Percentiles rank a stretch among this genome's conserved stretches.
Conservation (phyloP, 176 grass and related monocot genomes). For the Elymus sibiricus region DNA sequence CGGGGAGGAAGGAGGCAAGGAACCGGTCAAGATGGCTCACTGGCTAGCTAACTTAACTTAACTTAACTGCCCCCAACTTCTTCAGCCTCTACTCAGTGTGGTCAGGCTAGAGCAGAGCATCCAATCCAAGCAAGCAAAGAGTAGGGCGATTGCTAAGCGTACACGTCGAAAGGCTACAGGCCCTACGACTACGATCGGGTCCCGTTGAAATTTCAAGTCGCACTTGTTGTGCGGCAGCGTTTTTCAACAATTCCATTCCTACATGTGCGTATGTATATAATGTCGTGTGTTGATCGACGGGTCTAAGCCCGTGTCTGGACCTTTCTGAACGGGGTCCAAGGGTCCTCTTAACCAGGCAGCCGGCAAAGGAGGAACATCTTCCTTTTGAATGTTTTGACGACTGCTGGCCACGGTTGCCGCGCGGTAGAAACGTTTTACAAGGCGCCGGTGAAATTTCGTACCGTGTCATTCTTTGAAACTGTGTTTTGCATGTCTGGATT, state of each 20-base stretch:
- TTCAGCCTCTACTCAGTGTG: background rate
- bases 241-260: constrained; percentile 11
- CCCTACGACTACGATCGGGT: background rate
- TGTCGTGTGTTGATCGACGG: background rate
- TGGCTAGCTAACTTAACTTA: background rate
- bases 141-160: background rate
- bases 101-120: background rate
- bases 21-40: constrained; percentile 18
- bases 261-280: background rate
- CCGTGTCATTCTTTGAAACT: background rate
- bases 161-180: background rate
- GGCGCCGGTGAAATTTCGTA: no score
- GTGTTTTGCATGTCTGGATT: background rate
- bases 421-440: no score
- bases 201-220: constrained; percentile 35
- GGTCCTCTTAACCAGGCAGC: background rate
- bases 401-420: no score
- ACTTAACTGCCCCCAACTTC: background rate
- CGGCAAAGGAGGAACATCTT: background rate
- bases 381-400: no score
- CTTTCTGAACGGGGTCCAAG: background rate
- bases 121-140: background rate
- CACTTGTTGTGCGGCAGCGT: background rate
- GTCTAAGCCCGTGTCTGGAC: background rate
- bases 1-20: constrained; percentile 13